These are phyloP conservation scores for Phytophthora idaei DNA, from an alignment of 352 stramenopile genomes.

Conservation along the genomic window DNA sequence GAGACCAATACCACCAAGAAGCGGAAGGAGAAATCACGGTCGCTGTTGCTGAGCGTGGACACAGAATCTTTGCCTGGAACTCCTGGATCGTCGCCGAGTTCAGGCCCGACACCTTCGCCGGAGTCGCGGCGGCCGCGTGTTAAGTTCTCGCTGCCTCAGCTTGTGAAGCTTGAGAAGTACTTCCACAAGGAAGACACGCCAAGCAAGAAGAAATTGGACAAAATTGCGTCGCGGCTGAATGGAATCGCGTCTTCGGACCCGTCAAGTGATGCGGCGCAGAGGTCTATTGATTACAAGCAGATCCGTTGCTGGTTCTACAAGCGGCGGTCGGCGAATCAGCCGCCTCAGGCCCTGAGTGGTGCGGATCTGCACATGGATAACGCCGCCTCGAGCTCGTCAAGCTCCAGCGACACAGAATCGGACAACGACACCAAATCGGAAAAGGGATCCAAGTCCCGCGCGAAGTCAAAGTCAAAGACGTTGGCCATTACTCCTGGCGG, in stretches of 20 bases:
- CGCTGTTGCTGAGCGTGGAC: conserved; percentile 60
- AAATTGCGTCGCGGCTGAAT: conserved; percentile 75
- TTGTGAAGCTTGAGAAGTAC: conserved; percentile 82
- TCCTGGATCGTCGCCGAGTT: conserved; percentile 59
- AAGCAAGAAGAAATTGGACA: conserved; percentile 82
- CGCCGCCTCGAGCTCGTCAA: conserved; percentile 48
- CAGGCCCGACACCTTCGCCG: conserved; percentile 65
- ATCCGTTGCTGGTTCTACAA: conserved; percentile 91
- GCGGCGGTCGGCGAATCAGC: conserved; percentile 76
- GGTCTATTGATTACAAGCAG: conserved; percentile 87
- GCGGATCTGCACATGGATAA: conserved; percentile 59
- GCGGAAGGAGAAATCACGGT: conserved; percentile 53
- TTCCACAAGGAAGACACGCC: conserved; percentile 86
- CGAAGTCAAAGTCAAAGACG: conserved; percentile 35
- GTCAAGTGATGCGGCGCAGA: conserved; percentile 59
- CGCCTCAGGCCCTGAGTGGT: conserved; percentile 65
- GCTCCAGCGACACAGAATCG: conserved; percentile 71
- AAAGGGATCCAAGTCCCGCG: conserved; percentile 35
- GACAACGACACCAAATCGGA: conserved; percentile 59
- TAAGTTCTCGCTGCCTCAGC: conserved; percentile 79
- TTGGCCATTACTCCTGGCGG: conserved; percentile 13
- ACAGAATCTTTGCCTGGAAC: conserved; percentile 61
- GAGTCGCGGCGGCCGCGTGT: conserved; percentile 70
- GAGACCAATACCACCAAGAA: conserved; percentile 38
- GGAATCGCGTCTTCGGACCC: conserved; percentile 62